Percentiles rank a stretch among this genome's conserved stretches.
These are phyloP conservation scores for Musa beccarii DNA, from an alignment of 176 grass and related monocot genomes.

Conservation along the genomic window DNA sequence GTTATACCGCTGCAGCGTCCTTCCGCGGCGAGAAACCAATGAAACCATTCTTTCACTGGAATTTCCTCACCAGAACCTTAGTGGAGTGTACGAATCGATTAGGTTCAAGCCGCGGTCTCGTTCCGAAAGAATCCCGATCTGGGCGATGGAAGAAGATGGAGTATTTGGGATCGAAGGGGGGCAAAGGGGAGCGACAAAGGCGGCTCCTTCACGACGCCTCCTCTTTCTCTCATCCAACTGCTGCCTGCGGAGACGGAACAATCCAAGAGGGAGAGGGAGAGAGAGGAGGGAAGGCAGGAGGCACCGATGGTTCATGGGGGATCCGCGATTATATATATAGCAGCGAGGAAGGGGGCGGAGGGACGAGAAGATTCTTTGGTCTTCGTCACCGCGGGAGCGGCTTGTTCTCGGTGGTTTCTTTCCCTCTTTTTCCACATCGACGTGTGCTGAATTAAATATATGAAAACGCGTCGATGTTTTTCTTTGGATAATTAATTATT, in stretches of 20 bases:
- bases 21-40: background rate
- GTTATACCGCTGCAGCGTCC: background rate
- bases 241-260: background rate
- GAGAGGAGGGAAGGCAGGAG: background rate
- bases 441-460: background rate
- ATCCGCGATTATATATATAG: background rate
- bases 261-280: background rate
- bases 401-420: background rate
- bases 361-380: background rate
- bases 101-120: no score
- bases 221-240: background rate
- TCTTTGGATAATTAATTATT: no score
- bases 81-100: no score
- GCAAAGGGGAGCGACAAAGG: background rate
- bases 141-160: background rate
- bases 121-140: no score
- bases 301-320: background rate
- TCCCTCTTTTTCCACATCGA: background rate
- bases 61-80: background rate
- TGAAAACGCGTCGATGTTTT: background rate
- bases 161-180: background rate
- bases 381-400: background rate
- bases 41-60: background rate
- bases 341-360: background rate
- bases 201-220: background rate